Base-by-base conservation (phyloP, 495 filamentous ascomycete genomes). In the Aspergillus homomorphus region DNA sequence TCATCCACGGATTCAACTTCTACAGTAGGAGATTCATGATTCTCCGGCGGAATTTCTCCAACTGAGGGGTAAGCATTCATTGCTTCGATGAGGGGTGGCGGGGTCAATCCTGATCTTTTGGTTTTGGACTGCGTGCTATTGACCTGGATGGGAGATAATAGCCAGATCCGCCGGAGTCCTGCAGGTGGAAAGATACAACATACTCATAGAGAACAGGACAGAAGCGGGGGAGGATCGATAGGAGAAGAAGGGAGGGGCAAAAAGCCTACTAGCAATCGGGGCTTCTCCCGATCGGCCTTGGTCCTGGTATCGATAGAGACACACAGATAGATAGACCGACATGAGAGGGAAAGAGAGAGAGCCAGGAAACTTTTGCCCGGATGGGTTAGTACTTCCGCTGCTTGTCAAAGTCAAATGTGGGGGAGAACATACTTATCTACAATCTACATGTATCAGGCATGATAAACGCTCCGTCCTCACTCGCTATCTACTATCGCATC, bases 301-400 rank as follows among this genome's bases (percentile, higher is more conserved):
- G 4, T 28, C 9, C 4, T 28, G 26, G 26, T 26, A 45, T 45
- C 22, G 26, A 50, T 57, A 57, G 18, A 19, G 15, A 51, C n/a
- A 30, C 26, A 5, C 4, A 28, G 9, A 3, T 28, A 9, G 26
- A 28, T 4, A 10, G 10, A 30, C 26, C 26, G n/a, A n/a, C n/a
- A 30, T 30, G 26, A 10, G 26, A 30, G 10, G 26, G 4, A 4
- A 30, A 30, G 26, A 30, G 26, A 4, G 26, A 30, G 26, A 33
- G 30, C 21, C 57, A 45, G 64, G 64, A 66, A 61, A 53, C 15
- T 58, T 63, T 66, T 66, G 49, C 64, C 61, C 28, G 22, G 57
- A 59, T 41, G 50, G 61, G 64, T 55, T 66, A 66, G 58, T 20
- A 33, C 57, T 63, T 66, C 64, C 64, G 33, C 33, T 38, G 33